Percentiles rank a stretch among this genome's conserved stretches.
phyloP scores from a whole-genome alignment of 2,329 filamentous ascomycete genomes.

The Venturia carpophila region DNA sequence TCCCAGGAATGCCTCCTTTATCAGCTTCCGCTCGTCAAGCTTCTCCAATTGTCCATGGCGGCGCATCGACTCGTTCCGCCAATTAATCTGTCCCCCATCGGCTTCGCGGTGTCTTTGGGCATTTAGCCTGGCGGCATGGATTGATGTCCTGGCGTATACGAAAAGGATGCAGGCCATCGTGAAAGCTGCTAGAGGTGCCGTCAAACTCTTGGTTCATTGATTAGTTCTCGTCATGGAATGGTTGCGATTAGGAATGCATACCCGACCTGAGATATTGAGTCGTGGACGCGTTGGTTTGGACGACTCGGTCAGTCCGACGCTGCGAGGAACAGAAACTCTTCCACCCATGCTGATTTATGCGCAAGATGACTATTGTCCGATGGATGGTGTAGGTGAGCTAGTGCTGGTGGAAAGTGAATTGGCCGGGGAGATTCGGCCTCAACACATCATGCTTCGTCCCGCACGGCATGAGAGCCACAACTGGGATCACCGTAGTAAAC shows the following conservation, averaged over 20 bases:
- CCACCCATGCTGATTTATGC: constrained; percentile 14
- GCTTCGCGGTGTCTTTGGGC: constrained; percentile 52
- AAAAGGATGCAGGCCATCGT: constrained; percentile 54
- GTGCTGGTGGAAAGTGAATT: background rate
- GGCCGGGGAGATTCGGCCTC: background rate
- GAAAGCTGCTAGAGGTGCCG: constrained; percentile 55
- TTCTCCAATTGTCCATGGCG: constrained; percentile 44
- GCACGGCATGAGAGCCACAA: background rate
- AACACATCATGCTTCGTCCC: background rate
- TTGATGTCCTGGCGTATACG: constrained; percentile 56
- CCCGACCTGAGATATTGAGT: constrained; percentile 15
- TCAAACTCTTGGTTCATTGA: constrained; percentile 37
- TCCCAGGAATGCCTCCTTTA: constrained; percentile 19
- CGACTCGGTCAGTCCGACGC: constrained; percentile 15
- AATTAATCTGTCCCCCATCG: constrained; percentile 48
- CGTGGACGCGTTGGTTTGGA: constrained; percentile 15
- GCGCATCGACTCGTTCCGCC: constrained; percentile 47
- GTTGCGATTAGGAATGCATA: constrained; percentile 15
- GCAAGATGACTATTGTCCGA: background rate
- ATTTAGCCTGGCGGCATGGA: constrained; percentile 58
- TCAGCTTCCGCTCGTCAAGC: constrained; percentile 33
- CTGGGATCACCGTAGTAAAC: background rate
- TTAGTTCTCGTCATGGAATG: constrained; percentile 11
- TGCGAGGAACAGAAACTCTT: constrained; percentile 15
- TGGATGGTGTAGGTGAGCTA: background rate